A percentile compares a stretch with the other conserved stretches of the same genome.
Evolutionary conservation across 768 basidiomycete genomes (phyloP).

Genomic region (Boletus reticulatus): DNA sequence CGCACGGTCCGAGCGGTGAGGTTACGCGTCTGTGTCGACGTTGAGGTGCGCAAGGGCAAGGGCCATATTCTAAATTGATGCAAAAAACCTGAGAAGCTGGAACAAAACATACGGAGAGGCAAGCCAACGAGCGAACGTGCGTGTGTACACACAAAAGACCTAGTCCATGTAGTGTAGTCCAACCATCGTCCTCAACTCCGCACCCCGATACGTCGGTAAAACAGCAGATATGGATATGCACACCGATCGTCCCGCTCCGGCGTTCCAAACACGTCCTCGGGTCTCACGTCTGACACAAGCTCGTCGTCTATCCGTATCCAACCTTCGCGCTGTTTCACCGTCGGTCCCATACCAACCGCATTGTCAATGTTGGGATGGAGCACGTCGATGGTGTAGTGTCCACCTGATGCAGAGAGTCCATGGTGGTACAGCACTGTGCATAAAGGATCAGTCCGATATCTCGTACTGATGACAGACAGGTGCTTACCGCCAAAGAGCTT

Average conservation of each 20-base stretch:
- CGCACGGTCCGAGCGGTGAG: too few species aligned
- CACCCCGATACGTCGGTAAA: slow-evolving; percentile 64
- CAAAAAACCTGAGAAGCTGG: not conserved
- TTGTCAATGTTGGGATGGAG: slow-evolving; percentile 68
- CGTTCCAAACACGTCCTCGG: slow-evolving; percentile 68
- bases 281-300: slow-evolving; percentile 65
- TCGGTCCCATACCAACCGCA: slow-evolving; percentile 11
- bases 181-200: slow-evolving; percentile 15
- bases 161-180: not conserved
- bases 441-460: not conserved
- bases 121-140: not conserved
- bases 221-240: slow-evolving; percentile 70
- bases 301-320: slow-evolving; percentile 98
- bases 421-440: slow-evolving; percentile 86
- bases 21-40: too few species aligned
- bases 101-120: not conserved
- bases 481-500: slow-evolving; percentile 79
- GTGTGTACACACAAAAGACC: not conserved
- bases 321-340: slow-evolving; percentile 47
- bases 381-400: slow-evolving; percentile 94
- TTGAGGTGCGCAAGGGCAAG: too few species aligned
- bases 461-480: not conserved
- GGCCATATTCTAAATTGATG: too few species aligned
- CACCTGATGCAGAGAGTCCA: slow-evolving; percentile 84
- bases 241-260: slow-evolving; percentile 59